These are phyloP conservation scores for Rhamnella rubrinervis DNA, from an alignment of 331 rosid genomes.

Conservation along the genomic window DNA sequence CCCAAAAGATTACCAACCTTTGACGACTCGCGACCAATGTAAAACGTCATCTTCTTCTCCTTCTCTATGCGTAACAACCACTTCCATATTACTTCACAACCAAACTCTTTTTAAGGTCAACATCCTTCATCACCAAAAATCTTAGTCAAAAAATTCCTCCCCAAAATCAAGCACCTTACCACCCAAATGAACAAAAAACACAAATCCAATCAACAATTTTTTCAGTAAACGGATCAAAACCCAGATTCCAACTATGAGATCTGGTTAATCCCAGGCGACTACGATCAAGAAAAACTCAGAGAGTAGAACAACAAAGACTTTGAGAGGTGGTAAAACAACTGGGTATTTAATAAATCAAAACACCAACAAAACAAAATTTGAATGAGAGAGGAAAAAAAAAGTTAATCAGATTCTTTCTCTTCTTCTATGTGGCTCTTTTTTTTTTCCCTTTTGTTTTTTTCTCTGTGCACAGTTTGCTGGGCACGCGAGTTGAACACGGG, in stretches of 20 bases:
- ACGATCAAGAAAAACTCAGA: not conserved
- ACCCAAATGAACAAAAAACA: not conserved
- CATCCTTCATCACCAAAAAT: conserved; percentile 38
- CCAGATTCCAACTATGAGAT: not conserved
- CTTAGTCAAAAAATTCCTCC: not conserved
- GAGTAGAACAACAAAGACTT: not conserved
- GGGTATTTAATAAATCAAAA: not conserved
- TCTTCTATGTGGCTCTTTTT: conserved; percentile 12
- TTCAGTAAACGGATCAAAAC: not conserved
- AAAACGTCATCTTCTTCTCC: conserved; percentile 69
- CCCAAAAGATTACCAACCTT: conserved; percentile 52
- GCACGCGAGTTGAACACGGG: conserved; percentile 94
- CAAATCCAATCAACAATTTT: conserved; percentile 13
- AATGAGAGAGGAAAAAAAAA: not conserved
- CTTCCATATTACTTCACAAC: conserved; percentile 72
- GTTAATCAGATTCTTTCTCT: conserved; percentile 2
- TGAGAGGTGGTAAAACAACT: not conserved
- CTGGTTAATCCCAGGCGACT: not conserved
- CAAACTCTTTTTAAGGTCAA: conserved; percentile 38
- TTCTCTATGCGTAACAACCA: conserved; percentile 40
- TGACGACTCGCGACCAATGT: conserved; percentile 94
- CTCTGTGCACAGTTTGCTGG: conserved; percentile 28
- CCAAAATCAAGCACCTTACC: conserved; percentile 18
- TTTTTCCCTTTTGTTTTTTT: conserved; percentile 25
- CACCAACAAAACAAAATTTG: not conserved